Percentiles rank a stretch among this genome's conserved stretches.
Conservation (phyloP, 1,284 basidiomycete species). For the Albatrellus sp. region DNA sequence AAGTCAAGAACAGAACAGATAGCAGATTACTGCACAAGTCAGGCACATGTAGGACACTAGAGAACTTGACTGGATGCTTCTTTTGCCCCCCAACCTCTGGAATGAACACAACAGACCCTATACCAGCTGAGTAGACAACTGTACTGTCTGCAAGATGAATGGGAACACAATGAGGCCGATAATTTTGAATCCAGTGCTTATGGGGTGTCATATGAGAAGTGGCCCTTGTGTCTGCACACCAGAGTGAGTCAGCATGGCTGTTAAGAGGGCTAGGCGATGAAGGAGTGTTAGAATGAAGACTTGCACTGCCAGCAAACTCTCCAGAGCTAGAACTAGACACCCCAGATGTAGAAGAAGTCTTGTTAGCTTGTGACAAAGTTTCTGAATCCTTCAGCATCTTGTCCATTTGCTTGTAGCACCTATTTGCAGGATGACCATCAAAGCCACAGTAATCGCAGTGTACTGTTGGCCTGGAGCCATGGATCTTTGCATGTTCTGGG, state of each 20-base stretch:
- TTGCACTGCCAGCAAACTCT: constrained; percentile 5
- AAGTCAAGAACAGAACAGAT: constrained; percentile 15
- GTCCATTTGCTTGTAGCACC: constrained; percentile 7
- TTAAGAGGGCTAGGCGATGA: constrained; percentile 1
- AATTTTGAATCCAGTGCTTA: constrained; percentile 19
- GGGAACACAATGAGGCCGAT: constrained; percentile 13
- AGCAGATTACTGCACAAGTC: constrained; percentile 19
- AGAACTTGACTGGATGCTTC: constrained; percentile 15
- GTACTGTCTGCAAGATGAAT: constrained; percentile 19
- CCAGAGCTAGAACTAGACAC: neutral
- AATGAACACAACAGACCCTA: constrained; percentile 20
- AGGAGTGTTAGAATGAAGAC: neutral
- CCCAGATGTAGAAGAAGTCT: neutral
- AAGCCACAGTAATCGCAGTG: no score
- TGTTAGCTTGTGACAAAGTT: neutral
- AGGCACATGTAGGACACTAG: constrained; percentile 23
- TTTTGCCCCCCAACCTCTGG: constrained; percentile 13
- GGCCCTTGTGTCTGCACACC: constrained; percentile 23
- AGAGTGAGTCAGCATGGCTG: constrained; percentile 10
- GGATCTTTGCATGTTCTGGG: no score
- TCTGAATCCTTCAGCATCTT: neutral
- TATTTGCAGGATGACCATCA: no score
- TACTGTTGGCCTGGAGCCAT: no score
- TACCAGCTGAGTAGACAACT: constrained; percentile 18
- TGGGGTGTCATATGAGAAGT: constrained; percentile 26